Conservation (phyloP, 1,284 basidiomycete genomes). For the Anthracocystis walkeri region DNA sequence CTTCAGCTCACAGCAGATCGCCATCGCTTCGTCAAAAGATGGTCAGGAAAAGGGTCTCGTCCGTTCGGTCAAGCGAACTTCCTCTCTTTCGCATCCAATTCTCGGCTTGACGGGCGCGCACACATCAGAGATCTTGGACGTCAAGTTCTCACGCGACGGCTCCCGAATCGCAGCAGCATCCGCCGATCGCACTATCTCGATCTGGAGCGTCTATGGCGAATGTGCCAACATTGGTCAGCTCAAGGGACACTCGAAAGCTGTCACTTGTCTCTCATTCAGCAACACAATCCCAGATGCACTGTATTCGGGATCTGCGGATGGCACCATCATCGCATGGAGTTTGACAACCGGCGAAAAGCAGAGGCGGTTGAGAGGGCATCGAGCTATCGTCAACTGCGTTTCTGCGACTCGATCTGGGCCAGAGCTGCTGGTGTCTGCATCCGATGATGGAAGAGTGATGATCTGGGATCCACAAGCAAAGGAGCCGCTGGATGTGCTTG, state of each 20-base stretch:
- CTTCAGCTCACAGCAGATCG: conserved; percentile 39
- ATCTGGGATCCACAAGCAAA: conserved; percentile 64
- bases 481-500: conserved; percentile 58
- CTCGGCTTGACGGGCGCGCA: conserved; percentile 64
- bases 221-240: conserved; percentile 65
- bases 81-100: conserved; percentile 57
- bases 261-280: conserved; percentile 62
- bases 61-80: conserved; percentile 58
- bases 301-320: conserved; percentile 67
- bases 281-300: conserved; percentile 43
- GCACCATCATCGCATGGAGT: conserved; percentile 65
- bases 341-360: conserved; percentile 57
- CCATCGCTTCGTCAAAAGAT: conserved; percentile 54
- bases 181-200: conserved; percentile 62
- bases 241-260: conserved; percentile 63
- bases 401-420: conserved; percentile 53
- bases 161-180: conserved; percentile 60
- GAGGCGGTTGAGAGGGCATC: conserved; percentile 64
- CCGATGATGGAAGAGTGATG: conserved; percentile 66
- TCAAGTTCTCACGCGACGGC: conserved; percentile 63
- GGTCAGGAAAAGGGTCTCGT: conserved; percentile 59
- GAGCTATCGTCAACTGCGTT: conserved; percentile 65
- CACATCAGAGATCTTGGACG: conserved; percentile 62
- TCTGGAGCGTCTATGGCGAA: conserved; percentile 67
- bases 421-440: conserved; percentile 58